Evolutionary conservation across 345 rosid genomes (phyloP).

Genomic region (Populus euphratica): DNA sequence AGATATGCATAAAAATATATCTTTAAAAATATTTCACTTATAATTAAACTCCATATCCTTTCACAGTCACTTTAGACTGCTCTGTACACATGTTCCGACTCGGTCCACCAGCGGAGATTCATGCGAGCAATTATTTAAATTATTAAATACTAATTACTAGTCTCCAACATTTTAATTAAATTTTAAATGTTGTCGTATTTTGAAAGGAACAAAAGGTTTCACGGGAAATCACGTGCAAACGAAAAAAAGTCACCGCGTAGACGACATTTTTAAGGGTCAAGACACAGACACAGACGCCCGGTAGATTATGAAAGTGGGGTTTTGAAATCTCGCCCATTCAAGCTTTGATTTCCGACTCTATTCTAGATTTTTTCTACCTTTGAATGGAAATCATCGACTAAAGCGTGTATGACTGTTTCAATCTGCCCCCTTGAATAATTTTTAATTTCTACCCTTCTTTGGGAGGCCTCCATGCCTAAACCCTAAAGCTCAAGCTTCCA

Average conservation of each 20-base stretch:
- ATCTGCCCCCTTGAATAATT: neutral
- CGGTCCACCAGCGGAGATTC: too few species aligned
- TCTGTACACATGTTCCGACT: too few species aligned
- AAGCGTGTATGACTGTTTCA: conserved; percentile 22
- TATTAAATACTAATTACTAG: too few species aligned
- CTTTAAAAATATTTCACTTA: too few species aligned
- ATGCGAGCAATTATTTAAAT: neutral
- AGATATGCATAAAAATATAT: too few species aligned
- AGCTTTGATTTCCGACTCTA: neutral
- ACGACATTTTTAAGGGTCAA: neutral
- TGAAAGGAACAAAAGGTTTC: neutral
- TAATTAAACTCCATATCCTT: too few species aligned
- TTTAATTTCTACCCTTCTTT: neutral
- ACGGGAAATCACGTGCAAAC: neutral
- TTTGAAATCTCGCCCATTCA: neutral
- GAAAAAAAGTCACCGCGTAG: neutral
- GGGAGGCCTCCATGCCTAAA: neutral
- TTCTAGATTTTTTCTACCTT: conserved; percentile 3
- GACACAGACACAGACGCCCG: neutral
- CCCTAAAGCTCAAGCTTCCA: neutral
- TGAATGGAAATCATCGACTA: conserved; percentile 9
- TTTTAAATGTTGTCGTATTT: neutral
- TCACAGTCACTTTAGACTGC: too few species aligned
- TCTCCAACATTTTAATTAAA: too few species aligned
- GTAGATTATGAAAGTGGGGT: neutral